Conservation (phyloP, 2,329 filamentous ascomycete genomes). For the Pseudogymnoascus sp. region DNA sequence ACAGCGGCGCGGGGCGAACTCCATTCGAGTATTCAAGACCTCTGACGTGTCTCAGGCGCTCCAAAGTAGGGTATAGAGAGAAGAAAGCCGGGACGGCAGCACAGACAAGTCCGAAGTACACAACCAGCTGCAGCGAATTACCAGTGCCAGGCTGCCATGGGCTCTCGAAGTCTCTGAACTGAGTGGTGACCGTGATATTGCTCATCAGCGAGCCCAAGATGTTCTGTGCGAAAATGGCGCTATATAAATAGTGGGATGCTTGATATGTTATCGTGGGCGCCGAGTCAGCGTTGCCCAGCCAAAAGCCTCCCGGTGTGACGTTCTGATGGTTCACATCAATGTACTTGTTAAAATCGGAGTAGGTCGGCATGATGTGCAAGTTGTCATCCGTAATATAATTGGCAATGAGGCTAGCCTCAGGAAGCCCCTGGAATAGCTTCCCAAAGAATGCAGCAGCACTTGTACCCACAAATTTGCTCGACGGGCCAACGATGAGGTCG, state of each 20-base stretch:
- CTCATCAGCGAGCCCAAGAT: slow-evolving; percentile 59
- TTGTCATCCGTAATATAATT: slow-evolving; percentile 15
- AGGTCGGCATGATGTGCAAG: slow-evolving; percentile 48
- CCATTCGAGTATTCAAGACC: slow-evolving; percentile 89
- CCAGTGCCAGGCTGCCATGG: slow-evolving; percentile 65
- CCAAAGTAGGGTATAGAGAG: slow-evolving; percentile 79
- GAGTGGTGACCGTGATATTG: slow-evolving; percentile 62
- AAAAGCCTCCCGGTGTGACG: slow-evolving; percentile 74
- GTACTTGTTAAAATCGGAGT: slow-evolving; percentile 62
- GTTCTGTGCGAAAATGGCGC: slow-evolving; percentile 58
- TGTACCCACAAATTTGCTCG: slow-evolving; percentile 30
- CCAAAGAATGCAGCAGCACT: slow-evolving; percentile 20
- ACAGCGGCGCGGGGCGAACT: slow-evolving; percentile 73
- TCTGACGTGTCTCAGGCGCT: slow-evolving; percentile 71
- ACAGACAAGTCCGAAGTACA: slow-evolving; percentile 77
- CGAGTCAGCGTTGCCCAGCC: slow-evolving; percentile 56
- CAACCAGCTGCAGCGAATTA: slow-evolving; percentile 68
- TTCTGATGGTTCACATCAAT: slow-evolving; percentile 58
- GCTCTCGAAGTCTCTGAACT: slow-evolving; percentile 69
- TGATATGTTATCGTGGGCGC: slow-evolving; percentile 65
- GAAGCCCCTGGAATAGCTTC: slow-evolving; percentile 23
- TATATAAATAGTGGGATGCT: slow-evolving; percentile 52
- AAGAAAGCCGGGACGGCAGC: slow-evolving; percentile 80
- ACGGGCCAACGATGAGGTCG: slow-evolving; percentile 38
- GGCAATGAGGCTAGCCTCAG: slow-evolving; percentile 17